These are phyloP conservation scores for Fusarium newnesense DNA, from an alignment of 2,329 filamentous ascomycete genomes.

Conservation along the genomic window DNA sequence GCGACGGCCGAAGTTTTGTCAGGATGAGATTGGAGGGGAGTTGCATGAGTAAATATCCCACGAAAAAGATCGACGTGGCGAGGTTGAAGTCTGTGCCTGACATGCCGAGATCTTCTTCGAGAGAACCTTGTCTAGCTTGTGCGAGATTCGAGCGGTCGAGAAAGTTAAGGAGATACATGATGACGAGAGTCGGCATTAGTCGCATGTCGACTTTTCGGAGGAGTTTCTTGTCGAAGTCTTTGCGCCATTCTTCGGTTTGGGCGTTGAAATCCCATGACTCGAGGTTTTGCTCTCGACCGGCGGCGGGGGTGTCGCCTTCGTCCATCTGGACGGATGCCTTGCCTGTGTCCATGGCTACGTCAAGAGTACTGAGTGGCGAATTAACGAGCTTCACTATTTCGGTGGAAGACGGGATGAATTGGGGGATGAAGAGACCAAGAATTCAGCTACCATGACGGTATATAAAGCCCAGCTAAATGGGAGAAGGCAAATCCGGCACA, in stretches of 20 bases:
- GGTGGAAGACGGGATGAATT: neutral
- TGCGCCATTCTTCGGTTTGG: conserved; percentile 33
- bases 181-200: conserved; percentile 62
- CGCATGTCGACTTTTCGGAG: conserved; percentile 63
- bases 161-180: conserved; percentile 67
- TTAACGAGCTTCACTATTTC: neutral
- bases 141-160: conserved; percentile 64
- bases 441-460: neutral
- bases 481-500: neutral
- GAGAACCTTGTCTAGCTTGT: conserved; percentile 63
- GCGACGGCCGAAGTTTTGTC: conserved; percentile 62
- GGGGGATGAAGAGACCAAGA: neutral
- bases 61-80: conserved; percentile 70
- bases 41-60: conserved; percentile 71
- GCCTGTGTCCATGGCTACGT: conserved; percentile 7
- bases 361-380: neutral
- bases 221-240: conserved; percentile 45
- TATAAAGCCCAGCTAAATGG: neutral
- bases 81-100: conserved; percentile 67
- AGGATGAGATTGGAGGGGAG: conserved; percentile 69
- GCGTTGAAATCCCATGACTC: conserved; percentile 22
- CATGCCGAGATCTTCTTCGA: conserved; percentile 65
- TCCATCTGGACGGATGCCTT: conserved; percentile 30
- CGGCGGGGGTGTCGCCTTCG: conserved; percentile 4
- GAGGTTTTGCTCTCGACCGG: conserved; percentile 1